phyloP scores from a whole-genome alignment of 2,329 filamentous ascomycete genomes.

The Escovopsis sp. region DNA sequence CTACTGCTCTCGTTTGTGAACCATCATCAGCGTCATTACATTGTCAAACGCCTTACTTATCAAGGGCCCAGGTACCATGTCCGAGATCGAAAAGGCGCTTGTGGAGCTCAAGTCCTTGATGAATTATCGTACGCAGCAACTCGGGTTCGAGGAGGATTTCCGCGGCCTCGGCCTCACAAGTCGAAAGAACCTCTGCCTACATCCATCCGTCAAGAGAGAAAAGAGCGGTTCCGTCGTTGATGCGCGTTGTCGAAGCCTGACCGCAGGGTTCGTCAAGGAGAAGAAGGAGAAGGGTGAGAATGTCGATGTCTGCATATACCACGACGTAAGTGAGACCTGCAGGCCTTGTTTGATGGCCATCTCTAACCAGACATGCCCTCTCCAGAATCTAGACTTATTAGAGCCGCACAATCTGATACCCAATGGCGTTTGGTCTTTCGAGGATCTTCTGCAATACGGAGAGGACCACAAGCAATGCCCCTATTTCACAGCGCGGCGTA shows the following conservation, averaged over 20 bases:
- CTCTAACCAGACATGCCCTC: background rate
- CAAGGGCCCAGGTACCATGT: slow-evolving; percentile 61
- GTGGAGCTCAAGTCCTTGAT: slow-evolving; percentile 84
- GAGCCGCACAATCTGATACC: slow-evolving; percentile 92
- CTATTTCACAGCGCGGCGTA: slow-evolving; percentile 88
- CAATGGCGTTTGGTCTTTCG: slow-evolving; percentile 89
- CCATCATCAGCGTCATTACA: background rate
- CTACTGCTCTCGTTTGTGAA: slow-evolving; percentile 69
- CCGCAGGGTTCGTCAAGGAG: slow-evolving; percentile 92
- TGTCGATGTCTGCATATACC: slow-evolving; percentile 88
- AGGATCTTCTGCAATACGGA: slow-evolving; percentile 75
- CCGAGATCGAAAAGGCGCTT: slow-evolving; percentile 95
- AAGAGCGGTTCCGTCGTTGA: slow-evolving; percentile 92
- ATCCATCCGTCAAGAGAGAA: slow-evolving; percentile 89
- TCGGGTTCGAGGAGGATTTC: slow-evolving; percentile 89
- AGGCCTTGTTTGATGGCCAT: background rate
- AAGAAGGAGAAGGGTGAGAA: slow-evolving; percentile 93
- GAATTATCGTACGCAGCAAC: slow-evolving; percentile 80
- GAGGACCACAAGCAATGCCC: slow-evolving; percentile 95
- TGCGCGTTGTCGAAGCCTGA: slow-evolving; percentile 87
- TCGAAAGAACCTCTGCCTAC: slow-evolving; percentile 91
- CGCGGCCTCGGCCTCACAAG: slow-evolving; percentile 83
- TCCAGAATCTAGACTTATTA: slow-evolving; percentile 75
- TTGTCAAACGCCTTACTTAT: background rate
- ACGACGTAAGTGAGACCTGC: slow-evolving; percentile 49